phyloP scores from a whole-genome alignment of 2,329 filamentous ascomycete genomes.

The Alternaria arbusti region DNA sequence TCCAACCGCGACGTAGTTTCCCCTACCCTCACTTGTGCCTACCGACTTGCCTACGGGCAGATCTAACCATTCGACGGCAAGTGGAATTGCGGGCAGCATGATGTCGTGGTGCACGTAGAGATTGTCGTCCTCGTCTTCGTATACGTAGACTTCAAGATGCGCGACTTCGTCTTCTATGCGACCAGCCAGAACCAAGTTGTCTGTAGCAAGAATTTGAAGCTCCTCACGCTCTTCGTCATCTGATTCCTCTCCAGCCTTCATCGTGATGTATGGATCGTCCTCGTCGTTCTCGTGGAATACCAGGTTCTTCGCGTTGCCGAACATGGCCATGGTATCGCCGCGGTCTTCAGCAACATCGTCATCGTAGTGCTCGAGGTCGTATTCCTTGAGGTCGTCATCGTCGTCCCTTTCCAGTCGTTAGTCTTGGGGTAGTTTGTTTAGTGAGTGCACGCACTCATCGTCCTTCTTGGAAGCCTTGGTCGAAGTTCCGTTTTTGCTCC shows the following conservation, averaged over 20 bases:
- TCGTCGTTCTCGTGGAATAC: conserved; percentile 94
- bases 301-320: conserved; percentile 91
- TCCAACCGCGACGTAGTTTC: conserved; percentile 92
- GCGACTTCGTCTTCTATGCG: conserved; percentile 97
- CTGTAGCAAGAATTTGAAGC: conserved; percentile 87
- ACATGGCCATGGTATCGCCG: conserved; percentile 83
- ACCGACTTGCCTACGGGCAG: conserved; percentile 76
- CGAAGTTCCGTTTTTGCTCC: conserved; percentile 39
- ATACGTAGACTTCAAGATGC: conserved; percentile 95
- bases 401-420: conserved; percentile 41
- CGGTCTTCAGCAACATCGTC: conserved; percentile 76
- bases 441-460: conserved; percentile 21
- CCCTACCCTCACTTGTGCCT: conserved; percentile 64
- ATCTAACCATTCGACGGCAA: conserved; percentile 95
- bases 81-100: conserved; percentile 95
- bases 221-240: conserved; percentile 92
- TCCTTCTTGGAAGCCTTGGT: conserved; percentile 27
- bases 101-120: conserved; percentile 99
- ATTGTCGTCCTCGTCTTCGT: conserved; percentile 94
- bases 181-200: conserved; percentile 90
- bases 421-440: not conserved
- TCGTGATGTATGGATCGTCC: conserved; percentile 94
- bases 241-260: conserved; percentile 71
- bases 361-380: conserved; percentile 95
- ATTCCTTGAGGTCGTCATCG: conserved; percentile 93